phyloP scores from a whole-genome alignment of 2,329 filamentous ascomycete species.

The Aspergillus cejpii region DNA sequence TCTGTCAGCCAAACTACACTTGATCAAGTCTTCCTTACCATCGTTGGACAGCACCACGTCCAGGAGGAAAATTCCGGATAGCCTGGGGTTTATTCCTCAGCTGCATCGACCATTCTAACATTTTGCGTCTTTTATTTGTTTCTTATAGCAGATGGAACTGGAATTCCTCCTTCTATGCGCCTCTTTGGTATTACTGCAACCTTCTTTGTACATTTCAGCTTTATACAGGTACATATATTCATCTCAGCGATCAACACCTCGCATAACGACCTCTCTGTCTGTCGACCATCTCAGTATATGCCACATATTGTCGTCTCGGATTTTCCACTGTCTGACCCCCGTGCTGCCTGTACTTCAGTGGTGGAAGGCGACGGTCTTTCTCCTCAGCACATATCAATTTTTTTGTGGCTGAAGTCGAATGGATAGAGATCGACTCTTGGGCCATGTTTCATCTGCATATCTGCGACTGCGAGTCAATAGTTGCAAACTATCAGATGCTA shows the following conservation, averaged over 20 bases:
- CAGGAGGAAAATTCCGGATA: conserved; percentile 56
- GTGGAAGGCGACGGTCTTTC: too few species aligned
- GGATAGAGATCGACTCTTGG: too few species aligned
- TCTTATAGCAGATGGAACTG: neutral
- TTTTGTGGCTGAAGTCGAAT: neutral
- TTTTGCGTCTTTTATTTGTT: neutral
- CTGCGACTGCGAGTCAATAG: neutral
- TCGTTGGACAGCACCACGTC: conserved; percentile 73
- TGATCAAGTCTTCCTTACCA: conserved; percentile 82
- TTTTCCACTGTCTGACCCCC: neutral
- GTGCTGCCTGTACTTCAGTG: neutral
- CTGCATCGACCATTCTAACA: neutral
- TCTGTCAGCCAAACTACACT: conserved; percentile 79
- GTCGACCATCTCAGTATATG: too few species aligned
- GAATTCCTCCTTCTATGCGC: neutral
- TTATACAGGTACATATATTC: neutral
- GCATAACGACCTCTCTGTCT: too few species aligned
- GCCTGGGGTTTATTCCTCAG: neutral
- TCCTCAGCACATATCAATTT: too few species aligned
- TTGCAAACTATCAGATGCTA: too few species aligned
- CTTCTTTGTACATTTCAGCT: neutral
- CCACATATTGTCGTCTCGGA: neutral
- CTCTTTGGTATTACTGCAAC: neutral
- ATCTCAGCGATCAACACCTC: too few species aligned
- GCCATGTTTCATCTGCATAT: too few species aligned